phyloP scores from a whole-genome alignment of 2,329 filamentous ascomycete genomes.

The Penicillium carneum region DNA sequence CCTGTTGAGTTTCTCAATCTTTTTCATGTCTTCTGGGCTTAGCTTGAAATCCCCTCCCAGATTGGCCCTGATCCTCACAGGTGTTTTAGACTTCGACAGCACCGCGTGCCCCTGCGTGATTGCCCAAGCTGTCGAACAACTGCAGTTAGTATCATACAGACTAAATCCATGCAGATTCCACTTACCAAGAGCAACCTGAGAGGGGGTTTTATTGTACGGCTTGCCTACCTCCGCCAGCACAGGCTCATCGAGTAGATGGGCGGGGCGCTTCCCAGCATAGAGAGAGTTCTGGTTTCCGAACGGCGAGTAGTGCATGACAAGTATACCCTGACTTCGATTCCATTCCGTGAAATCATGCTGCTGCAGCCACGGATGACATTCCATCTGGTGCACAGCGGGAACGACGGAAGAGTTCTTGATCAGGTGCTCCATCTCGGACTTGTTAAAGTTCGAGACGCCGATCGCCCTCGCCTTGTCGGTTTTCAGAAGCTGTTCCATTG shows the following conservation, averaged over 20 bases:
- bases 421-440: slow-evolving; percentile 58
- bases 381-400: slow-evolving; percentile 60
- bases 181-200: slow-evolving; percentile 59
- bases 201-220: slow-evolving; percentile 59
- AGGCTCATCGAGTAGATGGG: slow-evolving; percentile 61
- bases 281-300: slow-evolving; percentile 63
- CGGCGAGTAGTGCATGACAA: slow-evolving; percentile 63
- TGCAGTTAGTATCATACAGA: slow-evolving; percentile 5
- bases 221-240: slow-evolving; percentile 59
- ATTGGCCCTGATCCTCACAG: slow-evolving; percentile 53
- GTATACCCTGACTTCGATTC: slow-evolving; percentile 60
- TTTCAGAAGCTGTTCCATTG: slow-evolving; percentile 55
- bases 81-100: slow-evolving; percentile 61
- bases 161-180: slow-evolving; percentile 16
- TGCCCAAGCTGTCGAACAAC: slow-evolving; percentile 57
- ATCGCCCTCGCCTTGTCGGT: slow-evolving; percentile 59
- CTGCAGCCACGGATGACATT: slow-evolving; percentile 62
- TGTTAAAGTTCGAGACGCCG: slow-evolving; percentile 62
- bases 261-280: slow-evolving; percentile 54
- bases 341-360: slow-evolving; percentile 59
- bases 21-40: slow-evolving; percentile 63
- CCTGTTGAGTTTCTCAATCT: slow-evolving; percentile 64
- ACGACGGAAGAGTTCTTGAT: slow-evolving; percentile 55
- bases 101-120: slow-evolving; percentile 60
- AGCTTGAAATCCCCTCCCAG: slow-evolving; percentile 65